phyloP scores from a whole-genome alignment of 768 basidiomycete species.

The Leccinum subgranulosum region DNA sequence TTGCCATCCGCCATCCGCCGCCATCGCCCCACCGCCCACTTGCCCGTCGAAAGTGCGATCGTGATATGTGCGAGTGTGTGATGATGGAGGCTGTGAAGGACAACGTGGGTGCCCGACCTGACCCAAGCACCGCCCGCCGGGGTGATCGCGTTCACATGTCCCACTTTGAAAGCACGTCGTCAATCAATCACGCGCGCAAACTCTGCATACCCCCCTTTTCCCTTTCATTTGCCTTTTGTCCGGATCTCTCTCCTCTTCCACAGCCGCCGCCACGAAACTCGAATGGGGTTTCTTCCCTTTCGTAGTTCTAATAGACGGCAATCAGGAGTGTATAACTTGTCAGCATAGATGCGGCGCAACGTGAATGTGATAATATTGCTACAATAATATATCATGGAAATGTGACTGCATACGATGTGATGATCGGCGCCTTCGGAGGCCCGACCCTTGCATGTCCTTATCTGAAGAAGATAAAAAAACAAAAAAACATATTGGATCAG shows the following conservation, averaged over 20 bases:
- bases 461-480: background rate
- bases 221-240: no score
- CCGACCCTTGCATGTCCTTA: background rate
- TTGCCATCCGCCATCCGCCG: background rate
- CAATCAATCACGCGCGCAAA: background rate
- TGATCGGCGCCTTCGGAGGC: background rate
- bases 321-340: background rate
- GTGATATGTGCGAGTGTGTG: background rate
- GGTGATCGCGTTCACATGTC: background rate
- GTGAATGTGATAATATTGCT: background rate
- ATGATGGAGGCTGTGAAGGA: background rate
- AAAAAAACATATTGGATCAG: conserved; percentile 1
- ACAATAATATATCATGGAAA: background rate
- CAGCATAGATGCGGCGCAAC: background rate
- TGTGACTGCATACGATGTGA: background rate
- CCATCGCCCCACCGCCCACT: background rate
- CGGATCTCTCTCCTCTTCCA: background rate
- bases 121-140: background rate
- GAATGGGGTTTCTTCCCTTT: background rate
- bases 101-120: background rate
- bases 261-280: background rate
- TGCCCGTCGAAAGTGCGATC: background rate
- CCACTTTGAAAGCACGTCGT: background rate
- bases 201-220: background rate
- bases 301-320: background rate